Evolutionary conservation across 441 rosid species (phyloP), one percentile per base, ranked within the genome.

Genomic region (Eutrema salsugineum): DNA sequence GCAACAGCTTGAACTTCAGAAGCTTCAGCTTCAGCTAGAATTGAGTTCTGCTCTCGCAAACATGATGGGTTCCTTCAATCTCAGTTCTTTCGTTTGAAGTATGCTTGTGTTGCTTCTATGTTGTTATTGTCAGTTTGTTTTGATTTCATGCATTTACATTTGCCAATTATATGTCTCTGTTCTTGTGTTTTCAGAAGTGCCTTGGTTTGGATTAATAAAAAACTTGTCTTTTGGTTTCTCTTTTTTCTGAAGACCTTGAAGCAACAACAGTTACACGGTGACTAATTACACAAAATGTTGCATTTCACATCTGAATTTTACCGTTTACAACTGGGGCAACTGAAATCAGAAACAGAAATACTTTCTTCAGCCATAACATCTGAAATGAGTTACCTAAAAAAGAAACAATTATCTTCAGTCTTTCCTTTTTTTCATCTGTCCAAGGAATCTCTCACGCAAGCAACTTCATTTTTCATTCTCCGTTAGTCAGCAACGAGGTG

Each of bases 21-120:
- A 48, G 42, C 79, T 75, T 44, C 68, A 68, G 58, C 74, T 75
- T 53, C 30, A 68, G 71, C 60, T 76, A 20, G 60, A 76, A 46
- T 55, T 76, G 75, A 49, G 66, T 48, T 68, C 60, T 47, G 75
- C 79, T 30, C 71, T 76, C 0, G 76, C 79, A 57, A 64, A 70
- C 20, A 64, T 76, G 79, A 76, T 76, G 4, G 72, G 70, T 43
- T 76, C 79, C n/a, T 57, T 64, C 62, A 49, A 64, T 40, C 76
- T 70, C 67, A 76, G 57, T 35, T 70, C 71, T 35, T 35, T 64
- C 1, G 57, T 76, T 49, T 76, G 55, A 76, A 44, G 38, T 28
- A 20, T 69, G 15, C 36, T 50, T 74, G 55, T 59, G 17, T n/a
- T 65, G 8, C 36, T 42, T n/a, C 22, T 49, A 11, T 47, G 17